Base-by-base conservation (phyloP, 2,329 filamentous ascomycete species). In the Microthyrium microscopicum region DNA sequence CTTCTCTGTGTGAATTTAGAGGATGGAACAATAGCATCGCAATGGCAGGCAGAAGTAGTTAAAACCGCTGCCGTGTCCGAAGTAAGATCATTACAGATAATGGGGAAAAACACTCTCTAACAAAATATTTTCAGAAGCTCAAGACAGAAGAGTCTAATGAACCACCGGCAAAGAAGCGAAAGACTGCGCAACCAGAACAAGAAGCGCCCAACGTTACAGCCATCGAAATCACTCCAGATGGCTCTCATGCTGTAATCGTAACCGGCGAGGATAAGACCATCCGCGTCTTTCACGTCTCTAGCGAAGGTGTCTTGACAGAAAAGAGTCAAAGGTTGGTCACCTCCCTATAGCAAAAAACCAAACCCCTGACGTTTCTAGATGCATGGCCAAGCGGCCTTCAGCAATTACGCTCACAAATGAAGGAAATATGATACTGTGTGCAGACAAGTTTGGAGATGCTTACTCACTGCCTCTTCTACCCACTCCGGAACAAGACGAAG, bases 371-470 rank as follows among this genome's bases (percentile, higher is more conserved):
- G 8, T 26, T 26, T 29, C 12, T 22, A 87, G 83, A 54, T 59
- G 58, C 38, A 91, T 95, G 79, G 82, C 84, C 25, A 95, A 94
- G 60, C 74, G 84, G 22, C 83, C 85, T 9, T 87, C 77, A 49
- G 73, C 79, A 22, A 61, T 95, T 37, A 60, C 67, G 33, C 56
- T 94, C 33, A 73, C 77, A 5, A 60, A 70, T 25, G 76, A 85
- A 49, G 66, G 71, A 40, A 63, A 66, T 27, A 79, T 73, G 6
- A 81, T 98, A 41, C 57, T 95, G 37, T 74, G 72, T 40, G 87
- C 74, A 33, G 89, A 98, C 61, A 98, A 98, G 55, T 95, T 95
- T 48, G 89, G 89, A 42, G 89, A 98, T 52, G 87, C 94, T 39
- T 95, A 93, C 56, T 70, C 80, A 8, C 57, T 98, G 5, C 87